phyloP scores from a whole-genome alignment of 2,329 filamentous ascomycete genomes.

The Monosporascus ibericus region DNA sequence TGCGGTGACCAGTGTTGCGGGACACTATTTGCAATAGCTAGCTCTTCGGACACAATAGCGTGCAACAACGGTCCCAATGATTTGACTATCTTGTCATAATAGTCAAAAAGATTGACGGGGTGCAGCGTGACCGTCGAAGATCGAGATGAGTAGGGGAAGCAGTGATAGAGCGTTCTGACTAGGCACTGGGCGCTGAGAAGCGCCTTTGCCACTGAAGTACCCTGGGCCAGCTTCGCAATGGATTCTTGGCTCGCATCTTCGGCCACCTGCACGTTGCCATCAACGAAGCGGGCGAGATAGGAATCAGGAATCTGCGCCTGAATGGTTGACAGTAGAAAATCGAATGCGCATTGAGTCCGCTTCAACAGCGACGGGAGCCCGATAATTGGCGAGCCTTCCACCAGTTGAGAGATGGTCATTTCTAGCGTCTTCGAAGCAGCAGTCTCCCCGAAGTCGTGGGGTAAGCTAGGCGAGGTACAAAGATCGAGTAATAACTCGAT shows the following conservation, averaged over 20 bases:
- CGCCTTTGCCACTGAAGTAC: constrained; percentile 74
- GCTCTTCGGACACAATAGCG: constrained; percentile 79
- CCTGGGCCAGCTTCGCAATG: constrained; percentile 45
- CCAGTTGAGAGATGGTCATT: constrained; percentile 67
- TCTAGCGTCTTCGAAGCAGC: constrained; percentile 64
- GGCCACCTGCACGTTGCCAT: constrained; percentile 28
- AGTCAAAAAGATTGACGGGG: constrained; percentile 76
- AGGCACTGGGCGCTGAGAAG: constrained; percentile 72
- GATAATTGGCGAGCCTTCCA: constrained; percentile 74
- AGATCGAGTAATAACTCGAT: constrained; percentile 81
- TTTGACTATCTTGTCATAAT: constrained; percentile 68
- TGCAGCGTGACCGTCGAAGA: constrained; percentile 61
- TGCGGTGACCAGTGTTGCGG: constrained; percentile 58
- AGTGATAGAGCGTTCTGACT: constrained; percentile 66
- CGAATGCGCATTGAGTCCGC: constrained; percentile 64
- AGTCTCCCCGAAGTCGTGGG: constrained; percentile 64
- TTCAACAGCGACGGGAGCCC: constrained; percentile 76
- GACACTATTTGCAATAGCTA: constrained; percentile 65
- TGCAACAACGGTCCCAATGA: constrained; percentile 73
- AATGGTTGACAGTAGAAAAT: constrained; percentile 62
- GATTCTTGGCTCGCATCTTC: constrained; percentile 26
- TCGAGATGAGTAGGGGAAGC: constrained; percentile 65
- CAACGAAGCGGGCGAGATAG: constrained; percentile 67
- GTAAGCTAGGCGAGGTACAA: constrained; percentile 73
- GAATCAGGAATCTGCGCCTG: constrained; percentile 44